Conservation (phyloP, 192 early-diverging fungal genomes). For the Rhizophagus prolifer region DNA sequence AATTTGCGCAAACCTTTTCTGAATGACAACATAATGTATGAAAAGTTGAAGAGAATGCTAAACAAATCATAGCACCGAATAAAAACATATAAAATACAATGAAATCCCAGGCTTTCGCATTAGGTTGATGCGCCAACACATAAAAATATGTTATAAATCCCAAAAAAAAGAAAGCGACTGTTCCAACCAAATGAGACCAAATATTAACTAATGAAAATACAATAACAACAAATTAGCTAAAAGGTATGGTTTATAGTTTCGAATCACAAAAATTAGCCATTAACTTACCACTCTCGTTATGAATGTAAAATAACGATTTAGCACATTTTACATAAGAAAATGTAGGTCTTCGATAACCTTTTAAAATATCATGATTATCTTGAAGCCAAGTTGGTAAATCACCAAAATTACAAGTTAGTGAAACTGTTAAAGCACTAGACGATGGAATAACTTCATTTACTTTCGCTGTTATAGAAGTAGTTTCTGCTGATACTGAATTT, state of each 20-base stretch:
- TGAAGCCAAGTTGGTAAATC: constrained; percentile 27
- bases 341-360: constrained; percentile 25
- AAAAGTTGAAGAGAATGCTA: constrained; percentile 76
- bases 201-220: constrained; percentile 66
- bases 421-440: not conserved
- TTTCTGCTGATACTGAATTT: not conserved
- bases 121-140: constrained; percentile 40
- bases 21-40: constrained; percentile 89
- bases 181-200: constrained; percentile 81
- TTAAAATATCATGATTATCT: constrained; percentile 27
- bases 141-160: constrained; percentile 49
- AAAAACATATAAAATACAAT: constrained; percentile 75
- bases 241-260: not conserved
- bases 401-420: constrained; percentile 15
- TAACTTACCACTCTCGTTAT: constrained; percentile 29
- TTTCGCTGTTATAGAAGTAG: not conserved
- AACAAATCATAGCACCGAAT: constrained; percentile 68
- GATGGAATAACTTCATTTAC: not conserved
- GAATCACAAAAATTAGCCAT: not conserved
- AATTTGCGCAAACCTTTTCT: constrained; percentile 58
- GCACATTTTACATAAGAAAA: constrained; percentile 26
- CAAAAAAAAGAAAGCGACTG: constrained; percentile 54
- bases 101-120: constrained; percentile 62
- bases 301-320: constrained; percentile 30
- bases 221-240: not conserved